Conservation (phyloP, 345 rosid species). For the Eucalyptus paniculata region DNA sequence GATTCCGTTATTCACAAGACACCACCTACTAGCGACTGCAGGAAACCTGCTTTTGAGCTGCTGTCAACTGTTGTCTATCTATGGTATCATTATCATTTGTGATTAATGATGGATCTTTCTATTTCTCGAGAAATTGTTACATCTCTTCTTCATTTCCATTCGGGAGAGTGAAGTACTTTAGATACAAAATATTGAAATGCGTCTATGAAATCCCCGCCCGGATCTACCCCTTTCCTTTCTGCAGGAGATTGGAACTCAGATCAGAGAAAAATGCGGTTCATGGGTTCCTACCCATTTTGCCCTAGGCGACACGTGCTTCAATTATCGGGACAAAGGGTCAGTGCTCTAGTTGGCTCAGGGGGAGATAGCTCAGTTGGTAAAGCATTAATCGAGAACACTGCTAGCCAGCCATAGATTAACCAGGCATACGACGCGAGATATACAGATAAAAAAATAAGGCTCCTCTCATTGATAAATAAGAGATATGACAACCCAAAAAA, state of each 20-base stretch:
- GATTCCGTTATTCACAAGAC: neutral
- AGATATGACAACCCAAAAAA: neutral
- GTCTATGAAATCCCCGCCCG: neutral
- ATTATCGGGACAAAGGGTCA: neutral
- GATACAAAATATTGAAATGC: neutral
- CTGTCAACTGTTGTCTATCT: neutral
- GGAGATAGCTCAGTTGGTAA: neutral
- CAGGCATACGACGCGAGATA: neutral
- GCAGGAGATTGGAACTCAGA: neutral
- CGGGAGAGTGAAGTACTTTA: neutral
- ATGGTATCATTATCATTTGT: neutral
- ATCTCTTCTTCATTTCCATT: neutral
- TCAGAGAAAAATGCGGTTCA: neutral
- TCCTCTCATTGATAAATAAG: neutral
- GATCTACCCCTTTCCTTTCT: neutral
- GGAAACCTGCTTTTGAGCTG: neutral
- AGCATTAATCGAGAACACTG: neutral
- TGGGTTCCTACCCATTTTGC: neutral
- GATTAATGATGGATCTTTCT: neutral
- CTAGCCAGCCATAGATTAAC: neutral
- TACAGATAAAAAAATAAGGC: neutral
- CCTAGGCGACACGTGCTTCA: neutral
- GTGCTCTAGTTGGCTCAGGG: neutral
- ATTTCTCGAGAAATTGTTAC: neutral
- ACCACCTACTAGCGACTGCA: neutral